Percentiles rank a stretch among this genome's conserved stretches.
These are phyloP conservation scores for Calocera viscosa DNA, from an alignment of 768 basidiomycete genomes.

Conservation along the genomic window DNA sequence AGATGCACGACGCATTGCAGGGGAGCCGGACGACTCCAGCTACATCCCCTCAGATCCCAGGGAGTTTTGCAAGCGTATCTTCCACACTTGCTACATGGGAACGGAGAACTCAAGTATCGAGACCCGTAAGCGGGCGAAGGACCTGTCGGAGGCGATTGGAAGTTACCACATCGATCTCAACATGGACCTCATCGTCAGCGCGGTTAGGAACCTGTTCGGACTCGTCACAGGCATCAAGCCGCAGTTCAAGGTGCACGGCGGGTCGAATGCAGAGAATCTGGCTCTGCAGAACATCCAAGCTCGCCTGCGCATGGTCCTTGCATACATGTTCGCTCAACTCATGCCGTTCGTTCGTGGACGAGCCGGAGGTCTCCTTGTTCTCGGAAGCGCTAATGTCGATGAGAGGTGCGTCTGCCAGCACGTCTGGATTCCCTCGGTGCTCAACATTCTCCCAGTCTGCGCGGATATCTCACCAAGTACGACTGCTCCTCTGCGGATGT, in stretches of 20 bases:
- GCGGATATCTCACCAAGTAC: constrained; percentile 96
- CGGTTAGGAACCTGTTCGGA: constrained; percentile 69
- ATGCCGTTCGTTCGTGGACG: constrained; percentile 82
- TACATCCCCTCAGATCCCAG: constrained; percentile 79
- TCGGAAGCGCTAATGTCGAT: constrained; percentile 98
- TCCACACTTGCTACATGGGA: constrained; percentile 99
- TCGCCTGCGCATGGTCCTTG: constrained; percentile 82
- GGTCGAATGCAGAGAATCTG: constrained; percentile 75
- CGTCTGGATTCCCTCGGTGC: not conserved
- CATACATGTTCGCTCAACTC: constrained; percentile 91
- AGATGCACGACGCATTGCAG: constrained; percentile 80
- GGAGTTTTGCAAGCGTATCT: constrained; percentile 75
- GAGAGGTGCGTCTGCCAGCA: constrained; percentile 52
- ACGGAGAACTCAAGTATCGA: constrained; percentile 89
- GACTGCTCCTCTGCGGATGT: constrained; percentile 96
- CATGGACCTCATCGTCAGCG: constrained; percentile 84
- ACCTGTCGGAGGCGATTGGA: constrained; percentile 77
- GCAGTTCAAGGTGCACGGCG: constrained; percentile 77
- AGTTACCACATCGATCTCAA: constrained; percentile 91
- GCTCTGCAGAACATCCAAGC: constrained; percentile 99
- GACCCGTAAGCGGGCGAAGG: constrained; percentile 74
- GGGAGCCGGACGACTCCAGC: constrained; percentile 64
- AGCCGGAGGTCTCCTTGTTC: constrained; percentile 73
- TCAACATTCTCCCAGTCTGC: constrained; percentile 42
- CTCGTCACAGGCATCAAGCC: constrained; percentile 65